Base-by-base conservation (phyloP, 208 protist genomes). In the Trypanosomatidae sp. region DNA sequence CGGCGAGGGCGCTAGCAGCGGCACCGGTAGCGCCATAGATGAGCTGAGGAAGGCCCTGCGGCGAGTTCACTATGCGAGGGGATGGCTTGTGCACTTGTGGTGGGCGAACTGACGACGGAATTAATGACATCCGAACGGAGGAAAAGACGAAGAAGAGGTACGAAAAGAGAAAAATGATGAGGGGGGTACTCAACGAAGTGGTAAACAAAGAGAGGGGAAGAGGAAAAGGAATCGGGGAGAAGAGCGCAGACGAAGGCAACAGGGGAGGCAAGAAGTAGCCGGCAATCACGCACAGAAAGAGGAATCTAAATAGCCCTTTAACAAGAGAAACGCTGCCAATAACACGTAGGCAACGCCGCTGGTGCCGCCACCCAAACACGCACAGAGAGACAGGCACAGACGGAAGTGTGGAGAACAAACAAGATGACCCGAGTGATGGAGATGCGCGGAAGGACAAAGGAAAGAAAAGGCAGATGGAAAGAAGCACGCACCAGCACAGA, bases 101-200 rank as follows among this genome's bases (percentile, higher is more conserved):
- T 52, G 76, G 69, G 22, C 39, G 56, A 55, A 3, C 44, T 25
- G 62, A 36, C 46, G 50, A 13, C 9, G 62, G 41, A 44, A 70
- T 79, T 2, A 50, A 69, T 17, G 74, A 22, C 74, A 79, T 79
- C 36, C 44, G 49, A 73, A 13, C 28, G 56, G 46, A 66, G 15
- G n/a, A 55, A 22, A 9, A 19, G 66, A 15, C 3, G 47, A 33
- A 41, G 39, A 50, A 36, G 36, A 43, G 8, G 8, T 13, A 68
- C 13, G 66, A 39, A 17, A 44, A 52, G 43, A 56, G 1, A 15
- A 46, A 9, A 58, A 56, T 25, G 22, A 44, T 15, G 49, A 39
- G 49, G 28, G 30, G 22, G 10, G 17, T 13, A 39, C 7, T 9
- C 22, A 49, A 43, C 10, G 44, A 66, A 66, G 62, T 19, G 49